Percentiles rank a stretch among this genome's conserved stretches.
phyloP scores from a whole-genome alignment of 768 basidiomycete genomes.

The Coprinopsis strossmayeri region DNA sequence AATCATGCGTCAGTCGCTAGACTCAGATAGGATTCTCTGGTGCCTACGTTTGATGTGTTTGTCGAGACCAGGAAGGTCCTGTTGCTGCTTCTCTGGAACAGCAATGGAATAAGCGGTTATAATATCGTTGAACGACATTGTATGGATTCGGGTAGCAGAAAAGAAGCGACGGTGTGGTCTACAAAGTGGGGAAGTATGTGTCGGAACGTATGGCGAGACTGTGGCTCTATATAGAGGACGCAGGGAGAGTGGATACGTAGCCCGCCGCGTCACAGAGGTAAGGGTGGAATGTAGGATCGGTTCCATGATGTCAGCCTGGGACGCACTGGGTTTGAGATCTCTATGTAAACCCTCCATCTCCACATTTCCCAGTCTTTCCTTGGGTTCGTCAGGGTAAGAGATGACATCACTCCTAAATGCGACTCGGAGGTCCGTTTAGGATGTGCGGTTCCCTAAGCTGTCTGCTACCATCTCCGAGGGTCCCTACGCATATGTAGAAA shows the following conservation, averaged over 20 bases:
- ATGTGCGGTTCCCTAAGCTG: too few relatives aligned
- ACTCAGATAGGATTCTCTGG: too few relatives aligned
- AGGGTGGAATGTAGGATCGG: neutral
- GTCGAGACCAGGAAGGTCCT: conserved; percentile 44
- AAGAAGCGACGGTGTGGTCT: neutral
- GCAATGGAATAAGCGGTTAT: conserved; percentile 28
- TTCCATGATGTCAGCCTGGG: neutral
- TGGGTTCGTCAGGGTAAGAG: too few relatives aligned
- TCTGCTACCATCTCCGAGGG: too few relatives aligned
- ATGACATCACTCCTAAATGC: too few relatives aligned
- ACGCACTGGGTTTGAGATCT: too few relatives aligned
- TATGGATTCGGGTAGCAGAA: neutral
- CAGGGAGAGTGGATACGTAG: neutral
- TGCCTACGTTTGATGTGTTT: conserved; percentile 39
- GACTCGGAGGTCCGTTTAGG: too few relatives aligned
- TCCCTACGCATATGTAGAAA: too few relatives aligned
- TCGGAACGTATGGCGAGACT: neutral
- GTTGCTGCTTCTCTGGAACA: conserved; percentile 33
- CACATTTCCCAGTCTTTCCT: too few relatives aligned
- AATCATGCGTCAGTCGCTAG: too few relatives aligned
- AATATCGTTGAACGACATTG: conserved; percentile 25
- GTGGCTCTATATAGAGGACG: neutral
- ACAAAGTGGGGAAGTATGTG: neutral
- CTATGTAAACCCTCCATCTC: too few relatives aligned
- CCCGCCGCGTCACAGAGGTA: neutral